Evolutionary conservation across 2,329 filamentous ascomycete genomes (phyloP).

Genomic region (Aspergillus jensenii): DNA sequence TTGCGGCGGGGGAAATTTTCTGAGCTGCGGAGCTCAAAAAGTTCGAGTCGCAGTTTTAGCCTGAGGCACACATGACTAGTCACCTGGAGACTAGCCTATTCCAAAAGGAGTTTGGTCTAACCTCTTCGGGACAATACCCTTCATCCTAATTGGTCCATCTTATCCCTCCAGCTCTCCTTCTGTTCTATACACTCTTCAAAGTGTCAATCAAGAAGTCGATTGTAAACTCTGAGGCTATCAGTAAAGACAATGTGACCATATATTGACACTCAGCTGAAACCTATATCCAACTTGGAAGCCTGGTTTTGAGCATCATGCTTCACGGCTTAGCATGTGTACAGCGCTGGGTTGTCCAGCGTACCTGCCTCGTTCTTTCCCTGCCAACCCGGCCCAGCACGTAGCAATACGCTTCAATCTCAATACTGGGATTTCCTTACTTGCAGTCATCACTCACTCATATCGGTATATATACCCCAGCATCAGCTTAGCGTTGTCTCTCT

Average conservation of each 20-base stretch:
- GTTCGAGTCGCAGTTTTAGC: conserved; percentile 9
- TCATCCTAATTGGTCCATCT: conserved; percentile 4
- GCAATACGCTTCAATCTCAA: background rate
- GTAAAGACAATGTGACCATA: background rate
- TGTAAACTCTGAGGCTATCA: background rate
- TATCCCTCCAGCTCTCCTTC: background rate
- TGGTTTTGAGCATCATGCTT: background rate
- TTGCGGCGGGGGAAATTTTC: conserved; percentile 22
- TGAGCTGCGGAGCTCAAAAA: conserved; percentile 19
- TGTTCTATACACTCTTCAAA: background rate
- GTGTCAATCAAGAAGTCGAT: background rate
- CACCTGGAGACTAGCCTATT: conserved; percentile 1
- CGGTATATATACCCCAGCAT: background rate
- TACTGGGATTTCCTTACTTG: background rate
- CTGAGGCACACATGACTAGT: conserved; percentile 9
- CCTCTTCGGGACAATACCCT: background rate
- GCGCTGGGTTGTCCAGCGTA: background rate
- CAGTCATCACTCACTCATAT: background rate
- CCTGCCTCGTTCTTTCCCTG: conserved; percentile 4
- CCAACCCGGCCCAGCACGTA: background rate
- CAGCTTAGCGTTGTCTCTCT: background rate
- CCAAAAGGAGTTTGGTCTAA: background rate
- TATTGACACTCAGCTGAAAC: background rate
- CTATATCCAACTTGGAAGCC: background rate
- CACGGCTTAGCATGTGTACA: background rate